Base-by-base conservation (phyloP, 2,329 filamentous ascomycete species). In the Botrytis paeoniae region DNA sequence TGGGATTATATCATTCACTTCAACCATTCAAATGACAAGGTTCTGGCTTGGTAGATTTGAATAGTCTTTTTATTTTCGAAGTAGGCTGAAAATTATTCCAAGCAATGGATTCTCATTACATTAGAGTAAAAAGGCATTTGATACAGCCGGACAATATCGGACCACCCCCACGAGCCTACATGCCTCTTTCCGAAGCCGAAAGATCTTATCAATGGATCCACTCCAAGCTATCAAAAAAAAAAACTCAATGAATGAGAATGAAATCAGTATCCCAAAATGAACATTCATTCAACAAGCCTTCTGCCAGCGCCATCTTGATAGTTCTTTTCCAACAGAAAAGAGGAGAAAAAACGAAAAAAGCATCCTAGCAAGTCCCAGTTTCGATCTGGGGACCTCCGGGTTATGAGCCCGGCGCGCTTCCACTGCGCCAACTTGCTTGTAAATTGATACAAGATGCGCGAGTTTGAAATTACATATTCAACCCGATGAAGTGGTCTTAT, bases 371-470 rank as follows among this genome's bases (percentile, higher is more conserved):
- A 68, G 45, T 54, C 64, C 64, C 45, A 54, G 45, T 66, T 66
- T 66, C 80, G 80, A 80, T 81, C 80, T 75, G 77, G 78, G 77
- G 80, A 77, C 80, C 80, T 81, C 80, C 79, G 80, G 80, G 80
- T 81, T 80, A 80, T 81, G 80, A 81, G 80, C 80, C 80, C 79
- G 80, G 80, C 75, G 73, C 80, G 80, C 80, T 81, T 80, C 80
- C 79, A 76, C 80, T 81, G 64, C 64, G 64, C 64, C 64, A 66
- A 66, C 64, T 68, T 68, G 64, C 64, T 54, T 41, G 9, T 29
- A 22, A 0, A 29, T 39, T 66, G 45, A 39, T 54, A 2, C 0
- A 0, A 0, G 0, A 0, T 0, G 1, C 0, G 1, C 2, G 2
- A 37, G 10, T 12, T 37, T 12, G 7, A 18, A 0, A 20, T 10